These are phyloP conservation scores for Starmerella lactis-condensi DNA, from an alignment of 805 yeast genomes.

Conservation along the genomic window DNA sequence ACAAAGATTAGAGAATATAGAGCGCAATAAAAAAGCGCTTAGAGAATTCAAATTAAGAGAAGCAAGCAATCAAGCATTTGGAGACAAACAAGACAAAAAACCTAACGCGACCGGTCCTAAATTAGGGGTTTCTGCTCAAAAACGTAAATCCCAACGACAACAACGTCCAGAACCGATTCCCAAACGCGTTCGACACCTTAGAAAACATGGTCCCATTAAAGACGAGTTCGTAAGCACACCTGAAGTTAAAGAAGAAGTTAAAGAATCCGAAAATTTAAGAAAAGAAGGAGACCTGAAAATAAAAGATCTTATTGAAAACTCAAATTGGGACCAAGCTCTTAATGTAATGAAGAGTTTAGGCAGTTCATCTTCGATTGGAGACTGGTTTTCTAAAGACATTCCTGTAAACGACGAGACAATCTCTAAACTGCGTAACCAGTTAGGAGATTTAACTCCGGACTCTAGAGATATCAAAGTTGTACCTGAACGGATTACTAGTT, in stretches of 20 bases:
- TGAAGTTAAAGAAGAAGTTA: neutral
- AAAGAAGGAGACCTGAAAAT: conserved; percentile 26
- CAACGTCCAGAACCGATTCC: conserved; percentile 12
- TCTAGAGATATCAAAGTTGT: conserved; percentile 52
- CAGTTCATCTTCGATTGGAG: conserved; percentile 20
- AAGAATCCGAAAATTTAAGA: conserved; percentile 24
- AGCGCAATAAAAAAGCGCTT: conserved; percentile 60
- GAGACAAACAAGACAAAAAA: conserved; percentile 25
- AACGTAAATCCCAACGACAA: conserved; percentile 2
- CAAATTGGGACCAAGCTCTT: conserved; percentile 25
- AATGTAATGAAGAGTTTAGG: conserved; percentile 18
- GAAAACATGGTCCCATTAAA: conserved; percentile 23
- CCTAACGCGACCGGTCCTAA: conserved; percentile 15
- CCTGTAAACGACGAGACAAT: conserved; percentile 33
- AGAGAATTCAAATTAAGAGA: conserved; percentile 50
- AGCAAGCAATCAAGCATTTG: conserved; percentile 34
- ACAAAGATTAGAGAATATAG: conserved; percentile 31
- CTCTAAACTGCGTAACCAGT: conserved; percentile 33
- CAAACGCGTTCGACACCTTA: conserved; percentile 26
- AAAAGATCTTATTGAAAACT: conserved; percentile 19
- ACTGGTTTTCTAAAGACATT: conserved; percentile 27
- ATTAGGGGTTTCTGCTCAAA: conserved; percentile 11
- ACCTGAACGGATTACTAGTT: conserved; percentile 52
- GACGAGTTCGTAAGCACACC: conserved; percentile 7
- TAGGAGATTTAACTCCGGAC: conserved; percentile 33